Conservation (phyloP, 2,329 filamentous ascomycete genomes). For the Plenodomus tracheiphilus region DNA sequence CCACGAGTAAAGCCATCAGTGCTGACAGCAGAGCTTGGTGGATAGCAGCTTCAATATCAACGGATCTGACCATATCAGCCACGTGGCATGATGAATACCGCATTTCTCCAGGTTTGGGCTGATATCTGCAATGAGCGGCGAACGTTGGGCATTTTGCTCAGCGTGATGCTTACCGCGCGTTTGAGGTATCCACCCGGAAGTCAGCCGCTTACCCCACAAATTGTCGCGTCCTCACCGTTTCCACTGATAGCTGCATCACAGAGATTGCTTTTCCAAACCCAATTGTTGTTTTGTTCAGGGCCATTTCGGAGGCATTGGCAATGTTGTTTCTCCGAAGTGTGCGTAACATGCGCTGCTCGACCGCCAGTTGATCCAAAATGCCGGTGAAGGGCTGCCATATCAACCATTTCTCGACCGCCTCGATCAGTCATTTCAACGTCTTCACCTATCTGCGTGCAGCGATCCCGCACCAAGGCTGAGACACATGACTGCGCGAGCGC, state of each 20-base stretch:
- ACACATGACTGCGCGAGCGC: conserved; percentile 36
- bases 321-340: too few species aligned
- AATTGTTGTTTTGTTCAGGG: conserved; percentile 1
- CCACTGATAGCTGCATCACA: conserved; percentile 10
- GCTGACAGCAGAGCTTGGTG: too few species aligned
- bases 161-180: not conserved
- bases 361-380: not conserved
- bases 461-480: conserved; percentile 20
- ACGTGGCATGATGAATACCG: not conserved
- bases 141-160: not conserved
- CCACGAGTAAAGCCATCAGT: too few species aligned
- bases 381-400: not conserved
- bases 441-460: not conserved
- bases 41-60: too few species aligned
- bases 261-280: conserved; percentile 10
- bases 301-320: not conserved
- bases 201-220: conserved; percentile 24
- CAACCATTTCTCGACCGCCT: not conserved
- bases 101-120: not conserved
- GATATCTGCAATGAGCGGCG: not conserved
- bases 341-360: not conserved
- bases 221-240: conserved; percentile 19
- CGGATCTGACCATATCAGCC: too few species aligned
- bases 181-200: conserved; percentile 7
- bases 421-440: not conserved